Evolutionary conservation across 2,329 filamentous ascomycete species (phyloP), one percentile per base, ranked within the genome.

Genomic region (Nemania abortiva): DNA sequence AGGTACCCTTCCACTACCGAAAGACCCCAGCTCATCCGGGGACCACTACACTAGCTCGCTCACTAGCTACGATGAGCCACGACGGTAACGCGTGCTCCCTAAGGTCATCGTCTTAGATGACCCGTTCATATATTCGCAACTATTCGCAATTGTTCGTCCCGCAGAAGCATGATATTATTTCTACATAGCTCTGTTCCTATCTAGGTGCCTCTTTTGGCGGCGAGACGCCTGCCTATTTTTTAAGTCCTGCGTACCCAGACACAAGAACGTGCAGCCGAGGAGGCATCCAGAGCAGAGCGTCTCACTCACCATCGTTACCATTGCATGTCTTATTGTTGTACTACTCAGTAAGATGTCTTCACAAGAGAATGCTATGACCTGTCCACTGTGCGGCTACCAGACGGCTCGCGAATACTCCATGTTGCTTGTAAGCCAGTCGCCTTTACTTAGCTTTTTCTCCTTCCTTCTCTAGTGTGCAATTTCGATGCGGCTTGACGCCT

Each of bases 371-470:
- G 39, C 52, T 27, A 68, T 70, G 53, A 68, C 61, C 24, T 84
- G 82, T 70, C 82, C 82, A 15, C 82, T 84, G 68, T 84, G 82
- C 72, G 81, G 78, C 37, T 80, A 70, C 65, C 66, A 74, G 62
- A 72, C 78, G 29, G 73, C 74, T 7, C 68, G 49, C 10, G 80
- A 83, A 54, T 82, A 82, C 70, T 75, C 75, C 24, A 78, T 83
- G 29, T 60, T 80, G 73, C 76, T 82, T 74, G 79, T 79, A 73
- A 77, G 75, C 75, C 31, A 11, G 31, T 27, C 7, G 6, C 29
- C 37, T 31, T 53, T 31, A 6, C 13, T 29, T 18, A 11, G 18
- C 7, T 50, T 31, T 39, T 20, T 63, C n/a, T 50, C 47, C 20
- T 5, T 10, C 13, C 31, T 5, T 39, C 37, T 37, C 15, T 34